Conservation (phyloP, 2,329 filamentous ascomycete genomes). For the Parastagonospora avenae region DNA sequence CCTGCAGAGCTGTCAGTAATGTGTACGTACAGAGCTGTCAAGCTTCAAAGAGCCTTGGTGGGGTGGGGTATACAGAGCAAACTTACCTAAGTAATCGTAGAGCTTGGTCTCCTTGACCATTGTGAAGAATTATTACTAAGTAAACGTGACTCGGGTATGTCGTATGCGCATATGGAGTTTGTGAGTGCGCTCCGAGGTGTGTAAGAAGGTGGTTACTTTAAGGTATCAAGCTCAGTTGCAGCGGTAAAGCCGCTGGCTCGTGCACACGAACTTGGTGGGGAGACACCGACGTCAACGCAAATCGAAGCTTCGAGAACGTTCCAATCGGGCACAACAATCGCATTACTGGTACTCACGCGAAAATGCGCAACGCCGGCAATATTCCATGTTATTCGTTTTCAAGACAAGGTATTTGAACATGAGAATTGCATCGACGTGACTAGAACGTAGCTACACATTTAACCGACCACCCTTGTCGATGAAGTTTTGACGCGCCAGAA, state of each 20-base stretch:
- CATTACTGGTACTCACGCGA: constrained; percentile 6
- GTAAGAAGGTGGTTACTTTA: constrained; percentile 33
- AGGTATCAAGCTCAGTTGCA: constrained; percentile 32
- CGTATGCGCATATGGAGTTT: constrained; percentile 14
- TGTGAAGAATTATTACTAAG: constrained; percentile 38
- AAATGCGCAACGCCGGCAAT: constrained; percentile 9
- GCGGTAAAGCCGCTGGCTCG: constrained; percentile 23
- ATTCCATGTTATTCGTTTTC: constrained; percentile 16
- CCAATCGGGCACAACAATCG: constrained; percentile 13
- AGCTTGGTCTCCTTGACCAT: constrained; percentile 97
- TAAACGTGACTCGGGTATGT: constrained; percentile 12
- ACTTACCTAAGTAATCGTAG: constrained; percentile 76
- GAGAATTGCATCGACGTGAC: constrained; percentile 25
- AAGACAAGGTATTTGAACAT: constrained; percentile 21
- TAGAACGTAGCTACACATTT: constrained; percentile 23
- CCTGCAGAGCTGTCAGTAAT: constrained; percentile 42
- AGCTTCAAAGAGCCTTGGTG: constrained; percentile 6
- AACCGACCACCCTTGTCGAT: constrained; percentile 32
- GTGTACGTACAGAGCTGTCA: constrained; percentile 11
- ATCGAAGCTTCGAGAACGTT: constrained; percentile 48
- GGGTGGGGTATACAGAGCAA: constrained; percentile 29
- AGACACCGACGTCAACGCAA: constrained; percentile 31
- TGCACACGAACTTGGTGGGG: constrained; percentile 14
- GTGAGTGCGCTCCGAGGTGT: constrained; percentile 18
- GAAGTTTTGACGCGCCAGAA: constrained; percentile 38